phyloP scores from a whole-genome alignment of 345 rosid species.

The Boechera retrofracta region DNA sequence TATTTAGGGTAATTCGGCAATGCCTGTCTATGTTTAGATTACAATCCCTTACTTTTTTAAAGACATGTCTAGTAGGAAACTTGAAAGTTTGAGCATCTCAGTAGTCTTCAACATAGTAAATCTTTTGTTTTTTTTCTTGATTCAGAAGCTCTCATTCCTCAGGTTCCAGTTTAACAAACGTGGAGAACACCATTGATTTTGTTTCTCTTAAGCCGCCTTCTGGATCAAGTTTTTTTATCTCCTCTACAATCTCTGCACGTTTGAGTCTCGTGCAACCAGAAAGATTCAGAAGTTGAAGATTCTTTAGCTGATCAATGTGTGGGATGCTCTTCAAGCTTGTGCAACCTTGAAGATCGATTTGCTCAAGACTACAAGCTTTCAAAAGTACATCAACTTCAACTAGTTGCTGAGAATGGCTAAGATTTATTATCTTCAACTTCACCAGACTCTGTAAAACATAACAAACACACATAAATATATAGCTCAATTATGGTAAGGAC shows the following conservation, averaged over 20 bases:
- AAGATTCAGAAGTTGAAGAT: slow-evolving; percentile 22
- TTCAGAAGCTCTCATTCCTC: too few species aligned
- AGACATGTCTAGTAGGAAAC: too few species aligned
- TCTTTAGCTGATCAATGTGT: not conserved
- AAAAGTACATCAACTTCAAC: slow-evolving; percentile 22
- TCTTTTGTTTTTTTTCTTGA: too few species aligned
- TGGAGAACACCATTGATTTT: not conserved
- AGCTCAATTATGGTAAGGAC: too few species aligned
- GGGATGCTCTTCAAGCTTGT: slow-evolving; percentile 29
- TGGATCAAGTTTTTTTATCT: not conserved
- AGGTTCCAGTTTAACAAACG: too few species aligned
- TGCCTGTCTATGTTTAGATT: too few species aligned
- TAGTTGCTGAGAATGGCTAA: slow-evolving; percentile 27
- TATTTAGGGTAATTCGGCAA: too few species aligned
- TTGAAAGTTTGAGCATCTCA: too few species aligned
- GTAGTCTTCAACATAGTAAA: too few species aligned
- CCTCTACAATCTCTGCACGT: not conserved
- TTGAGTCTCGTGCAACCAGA: slow-evolving; percentile 17
- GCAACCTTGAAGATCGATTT: slow-evolving; percentile 34
- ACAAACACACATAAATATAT: not conserved
- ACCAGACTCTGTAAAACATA: slow-evolving; percentile 8
- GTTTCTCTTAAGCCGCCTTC: not conserved
- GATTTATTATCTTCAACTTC: slow-evolving; percentile 23
- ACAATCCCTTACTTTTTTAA: too few species aligned
- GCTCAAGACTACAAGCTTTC: slow-evolving; percentile 18